These are phyloP conservation scores for Syzygium syzygioides DNA, from an alignment of 441 rosid genomes.

Conservation along the genomic window DNA sequence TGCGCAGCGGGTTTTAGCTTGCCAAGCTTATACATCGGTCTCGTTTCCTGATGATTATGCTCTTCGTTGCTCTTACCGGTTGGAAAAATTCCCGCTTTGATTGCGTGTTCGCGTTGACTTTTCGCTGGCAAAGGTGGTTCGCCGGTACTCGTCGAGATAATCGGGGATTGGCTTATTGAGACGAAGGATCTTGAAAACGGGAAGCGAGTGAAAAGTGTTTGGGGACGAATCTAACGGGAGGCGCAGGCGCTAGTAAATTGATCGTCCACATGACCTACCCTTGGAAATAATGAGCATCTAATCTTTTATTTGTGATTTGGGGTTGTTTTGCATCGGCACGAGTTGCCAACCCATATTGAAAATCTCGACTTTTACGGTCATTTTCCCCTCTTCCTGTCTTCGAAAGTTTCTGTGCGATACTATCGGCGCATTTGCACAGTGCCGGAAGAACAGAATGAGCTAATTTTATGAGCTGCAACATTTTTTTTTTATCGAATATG, in stretches of 20 bases:
- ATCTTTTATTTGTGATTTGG: neutral
- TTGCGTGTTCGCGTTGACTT: neutral
- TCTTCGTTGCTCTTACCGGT: neutral
- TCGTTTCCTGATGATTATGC: neutral
- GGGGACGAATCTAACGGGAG: neutral
- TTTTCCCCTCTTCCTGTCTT: neutral
- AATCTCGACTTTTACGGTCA: neutral
- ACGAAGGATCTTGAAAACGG: neutral
- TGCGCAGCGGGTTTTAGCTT: neutral
- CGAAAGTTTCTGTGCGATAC: neutral
- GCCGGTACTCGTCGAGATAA: neutral
- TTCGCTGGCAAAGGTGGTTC: neutral
- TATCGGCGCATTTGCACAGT: neutral
- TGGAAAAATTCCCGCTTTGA: neutral
- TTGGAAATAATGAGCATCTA: neutral
- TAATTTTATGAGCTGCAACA: neutral
- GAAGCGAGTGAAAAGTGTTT: neutral
- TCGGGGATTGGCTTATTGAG: neutral
- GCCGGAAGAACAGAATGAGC: neutral
- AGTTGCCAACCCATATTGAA: neutral
- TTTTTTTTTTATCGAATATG: neutral
- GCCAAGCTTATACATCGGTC: neutral
- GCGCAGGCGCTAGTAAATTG: neutral
- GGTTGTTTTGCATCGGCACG: neutral
- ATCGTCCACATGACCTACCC: neutral